These are phyloP conservation scores for Camellia granthamiana DNA, from an alignment of 148 eudicot genomes.

Conservation along the genomic window DNA sequence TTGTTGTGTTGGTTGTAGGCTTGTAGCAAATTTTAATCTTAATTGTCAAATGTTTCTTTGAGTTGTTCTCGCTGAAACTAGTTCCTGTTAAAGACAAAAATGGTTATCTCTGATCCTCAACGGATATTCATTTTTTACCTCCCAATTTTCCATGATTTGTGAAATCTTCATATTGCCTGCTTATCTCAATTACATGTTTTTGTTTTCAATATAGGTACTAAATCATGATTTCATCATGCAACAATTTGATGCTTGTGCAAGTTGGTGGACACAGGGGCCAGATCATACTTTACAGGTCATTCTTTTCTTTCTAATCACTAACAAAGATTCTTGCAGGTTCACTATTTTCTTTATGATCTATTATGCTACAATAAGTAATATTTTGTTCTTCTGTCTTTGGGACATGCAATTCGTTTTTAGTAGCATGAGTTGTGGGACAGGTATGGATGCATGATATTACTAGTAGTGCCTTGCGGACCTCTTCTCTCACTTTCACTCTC, in stretches of 20 bases:
- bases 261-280: slow-evolving; percentile 99
- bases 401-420: background rate
- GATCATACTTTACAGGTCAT: slow-evolving; percentile 81
- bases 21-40: background rate
- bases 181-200: background rate
- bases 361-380: background rate
- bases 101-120: background rate
- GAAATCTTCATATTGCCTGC: background rate
- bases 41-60: background rate
- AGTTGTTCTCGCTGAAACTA: background rate
- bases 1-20: background rate
- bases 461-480: background rate
- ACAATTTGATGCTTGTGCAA: slow-evolving; percentile 96
- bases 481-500: background rate
- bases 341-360: background rate
- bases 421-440: too few species aligned
- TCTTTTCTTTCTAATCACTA: slow-evolving; percentile 12
- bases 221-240: slow-evolving; percentile 48
- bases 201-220: slow-evolving; percentile 30
- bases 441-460: background rate
- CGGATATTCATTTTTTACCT: background rate
- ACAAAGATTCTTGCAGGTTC: background rate
- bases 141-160: background rate
- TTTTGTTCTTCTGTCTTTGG: background rate
- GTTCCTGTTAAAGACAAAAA: background rate